Evolutionary conservation across 495 filamentous ascomycete species (phyloP).

Genomic region (Aspergillus biplanus): DNA sequence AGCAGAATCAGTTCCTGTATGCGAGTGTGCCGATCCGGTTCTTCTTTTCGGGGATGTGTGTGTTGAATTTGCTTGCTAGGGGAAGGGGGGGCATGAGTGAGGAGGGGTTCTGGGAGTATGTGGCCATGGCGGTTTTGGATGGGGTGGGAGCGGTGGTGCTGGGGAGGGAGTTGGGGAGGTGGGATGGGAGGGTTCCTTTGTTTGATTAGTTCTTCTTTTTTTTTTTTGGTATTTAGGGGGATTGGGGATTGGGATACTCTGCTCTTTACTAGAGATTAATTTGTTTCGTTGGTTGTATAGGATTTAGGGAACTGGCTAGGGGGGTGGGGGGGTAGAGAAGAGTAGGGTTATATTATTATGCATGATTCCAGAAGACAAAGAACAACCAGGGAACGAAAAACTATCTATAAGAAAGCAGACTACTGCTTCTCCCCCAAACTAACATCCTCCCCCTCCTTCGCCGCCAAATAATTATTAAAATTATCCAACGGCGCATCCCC

Average conservation of each 20-base stretch:
- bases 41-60: neutral
- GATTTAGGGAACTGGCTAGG: neutral
- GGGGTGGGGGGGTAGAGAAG: neutral
- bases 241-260: neutral
- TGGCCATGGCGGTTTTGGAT: neutral
- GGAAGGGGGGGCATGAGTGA: neutral
- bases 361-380: too few relatives aligned
- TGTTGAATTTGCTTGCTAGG: neutral
- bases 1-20: neutral
- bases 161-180: neutral
- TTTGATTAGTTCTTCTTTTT: neutral
- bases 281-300: neutral
- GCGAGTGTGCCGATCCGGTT: neutral
- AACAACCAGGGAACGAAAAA: too few relatives aligned
- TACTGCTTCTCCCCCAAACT: neutral
- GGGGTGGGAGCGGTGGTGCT: neutral
- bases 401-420: neutral
- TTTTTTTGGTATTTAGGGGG: neutral
- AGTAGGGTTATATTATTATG: neutral
- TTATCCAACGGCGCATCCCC: constrained; percentile 51
- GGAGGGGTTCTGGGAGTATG: neutral
- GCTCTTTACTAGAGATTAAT: neutral
- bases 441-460: neutral
- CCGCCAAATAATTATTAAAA: constrained; percentile 20
- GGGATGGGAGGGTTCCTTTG: neutral